Evolutionary conservation across 2,329 filamentous ascomycete genomes (phyloP).

Genomic region (Eutypa lata): DNA sequence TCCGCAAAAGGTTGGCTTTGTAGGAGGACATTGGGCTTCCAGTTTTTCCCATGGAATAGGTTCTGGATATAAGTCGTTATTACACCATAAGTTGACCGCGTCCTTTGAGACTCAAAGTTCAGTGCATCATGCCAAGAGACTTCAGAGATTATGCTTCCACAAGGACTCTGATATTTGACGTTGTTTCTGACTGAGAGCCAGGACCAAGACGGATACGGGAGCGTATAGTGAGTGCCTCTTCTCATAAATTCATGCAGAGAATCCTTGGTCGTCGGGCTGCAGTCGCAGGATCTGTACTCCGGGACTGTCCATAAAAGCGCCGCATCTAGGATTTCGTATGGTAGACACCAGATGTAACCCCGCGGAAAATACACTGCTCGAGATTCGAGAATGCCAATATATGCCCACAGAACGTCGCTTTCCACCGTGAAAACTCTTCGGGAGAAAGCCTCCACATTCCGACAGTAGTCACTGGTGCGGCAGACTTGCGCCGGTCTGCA

Average conservation of each 20-base stretch:
- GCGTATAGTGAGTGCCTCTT: neutral
- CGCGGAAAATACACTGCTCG: neutral
- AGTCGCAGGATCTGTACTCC: neutral
- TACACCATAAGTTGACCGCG: neutral
- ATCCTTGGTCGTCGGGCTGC: neutral
- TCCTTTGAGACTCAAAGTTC: neutral
- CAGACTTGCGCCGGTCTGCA: neutral
- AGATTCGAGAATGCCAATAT: neutral
- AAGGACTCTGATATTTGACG: neutral
- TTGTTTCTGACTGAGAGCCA: neutral
- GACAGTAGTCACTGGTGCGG: neutral
- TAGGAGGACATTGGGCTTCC: neutral
- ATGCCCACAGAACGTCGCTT: neutral
- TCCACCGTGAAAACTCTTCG: neutral
- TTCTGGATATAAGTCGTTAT: neutral
- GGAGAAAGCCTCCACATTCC: neutral
- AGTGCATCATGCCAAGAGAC: conserved; percentile 1
- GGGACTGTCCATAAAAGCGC: neutral
- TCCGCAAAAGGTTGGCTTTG: neutral
- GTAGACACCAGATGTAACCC: conserved; percentile 1
- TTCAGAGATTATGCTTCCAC: neutral
- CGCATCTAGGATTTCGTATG: conserved; percentile 1
- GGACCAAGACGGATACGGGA: neutral
- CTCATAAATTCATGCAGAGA: neutral
- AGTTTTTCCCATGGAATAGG: neutral